These are phyloP conservation scores for Hericium rajendrae DNA, from an alignment of 768 basidiomycete species.

Conservation along the genomic window DNA sequence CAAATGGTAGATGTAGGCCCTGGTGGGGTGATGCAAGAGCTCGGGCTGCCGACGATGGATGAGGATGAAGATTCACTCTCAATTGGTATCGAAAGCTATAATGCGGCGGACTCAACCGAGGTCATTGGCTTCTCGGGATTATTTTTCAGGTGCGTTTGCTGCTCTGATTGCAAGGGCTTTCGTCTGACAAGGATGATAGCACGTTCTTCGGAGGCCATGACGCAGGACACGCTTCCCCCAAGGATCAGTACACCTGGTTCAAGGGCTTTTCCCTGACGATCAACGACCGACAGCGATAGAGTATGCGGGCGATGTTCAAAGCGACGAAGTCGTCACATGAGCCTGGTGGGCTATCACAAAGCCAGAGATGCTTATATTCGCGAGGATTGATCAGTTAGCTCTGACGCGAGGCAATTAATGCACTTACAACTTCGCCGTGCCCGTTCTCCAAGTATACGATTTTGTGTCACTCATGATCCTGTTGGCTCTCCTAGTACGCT, in stretches of 20 bases:
- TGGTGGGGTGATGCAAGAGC: background rate
- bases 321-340: too few relatives aligned
- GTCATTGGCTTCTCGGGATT: slow-evolving; percentile 35
- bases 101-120: background rate
- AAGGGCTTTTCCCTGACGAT: slow-evolving; percentile 47
- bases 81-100: background rate
- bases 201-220: slow-evolving; percentile 78
- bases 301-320: too few relatives aligned
- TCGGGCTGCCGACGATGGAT: background rate
- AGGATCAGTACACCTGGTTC: slow-evolving; percentile 71
- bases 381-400: too few relatives aligned
- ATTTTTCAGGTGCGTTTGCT: slow-evolving; percentile 61
- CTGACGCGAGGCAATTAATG: too few relatives aligned
- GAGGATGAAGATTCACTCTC: too few relatives aligned
- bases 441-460: too few relatives aligned
- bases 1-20: background rate
- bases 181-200: slow-evolving; percentile 23
- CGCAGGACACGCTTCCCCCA: slow-evolving; percentile 54
- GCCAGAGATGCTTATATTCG: too few relatives aligned
- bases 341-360: too few relatives aligned
- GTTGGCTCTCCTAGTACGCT: too few relatives aligned
- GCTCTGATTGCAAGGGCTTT: background rate
- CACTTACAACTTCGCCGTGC: too few relatives aligned
- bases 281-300: slow-evolving; percentile 6
- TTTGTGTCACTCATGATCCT: too few relatives aligned